Conservation (phyloP, 192 early-diverging fungal genomes). For the Podochytrium sp. region DNA sequence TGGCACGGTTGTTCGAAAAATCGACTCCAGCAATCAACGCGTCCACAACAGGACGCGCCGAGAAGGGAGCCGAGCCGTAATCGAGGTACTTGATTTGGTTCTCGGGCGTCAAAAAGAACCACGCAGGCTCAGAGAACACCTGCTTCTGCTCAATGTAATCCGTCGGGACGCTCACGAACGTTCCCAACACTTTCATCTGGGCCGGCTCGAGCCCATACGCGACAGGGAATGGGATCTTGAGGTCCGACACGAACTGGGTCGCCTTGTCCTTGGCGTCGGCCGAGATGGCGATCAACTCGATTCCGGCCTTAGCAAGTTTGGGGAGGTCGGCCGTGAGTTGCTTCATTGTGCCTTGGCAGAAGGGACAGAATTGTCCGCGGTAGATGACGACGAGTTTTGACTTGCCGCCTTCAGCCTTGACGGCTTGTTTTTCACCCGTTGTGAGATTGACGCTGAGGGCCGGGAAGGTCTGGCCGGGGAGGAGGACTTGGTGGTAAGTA, state of each 20-base stretch:
- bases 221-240: not conserved
- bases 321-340: not conserved
- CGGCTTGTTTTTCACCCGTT: not conserved
- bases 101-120: not conserved
- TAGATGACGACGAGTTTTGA: constrained; percentile 2
- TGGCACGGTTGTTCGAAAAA: not conserved
- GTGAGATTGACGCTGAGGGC: not conserved
- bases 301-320: not conserved
- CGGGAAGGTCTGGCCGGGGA: not conserved
- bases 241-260: not conserved
- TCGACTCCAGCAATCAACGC: not conserved
- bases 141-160: constrained; percentile 2
- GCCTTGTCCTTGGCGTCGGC: not conserved
- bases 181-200: constrained; percentile 1
- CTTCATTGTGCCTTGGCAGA: not conserved
- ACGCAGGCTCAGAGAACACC: constrained; percentile 1
- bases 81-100: not conserved
- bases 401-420: not conserved
- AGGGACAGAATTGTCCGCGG: constrained; percentile 11
- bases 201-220: not conserved
- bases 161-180: not conserved
- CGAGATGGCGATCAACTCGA: not conserved
- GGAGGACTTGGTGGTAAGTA: not conserved
- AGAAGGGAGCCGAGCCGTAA: not conserved
- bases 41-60: not conserved